Evolutionary conservation across 2,329 filamentous ascomycete species (phyloP), one percentile per base, ranked within the genome.

Genomic region (Incumbomyces delicatus): DNA sequence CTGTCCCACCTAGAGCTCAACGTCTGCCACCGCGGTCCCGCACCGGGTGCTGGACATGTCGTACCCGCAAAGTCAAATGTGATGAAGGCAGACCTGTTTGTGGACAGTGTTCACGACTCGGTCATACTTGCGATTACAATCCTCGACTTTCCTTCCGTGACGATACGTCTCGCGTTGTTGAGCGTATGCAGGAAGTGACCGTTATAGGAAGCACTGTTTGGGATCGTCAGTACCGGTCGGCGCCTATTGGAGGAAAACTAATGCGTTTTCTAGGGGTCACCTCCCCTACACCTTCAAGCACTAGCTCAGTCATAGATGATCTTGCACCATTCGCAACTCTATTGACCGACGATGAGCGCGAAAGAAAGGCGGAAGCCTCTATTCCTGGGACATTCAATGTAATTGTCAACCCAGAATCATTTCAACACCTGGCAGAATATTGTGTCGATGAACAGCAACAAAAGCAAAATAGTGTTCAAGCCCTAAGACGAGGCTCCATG

Each of bases 81-180:
- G 75, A 77, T 57, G 75, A 78, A 60, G 63, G 63, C 34, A 68
- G 71, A 56, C 75, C 74, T 46, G 66, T 66, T 55, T 77, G 75
- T 59, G 73, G 71, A 65, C 75, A 76, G 65, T 79, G 76, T 59
- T 66, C 69, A 27, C 67, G 75, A 45, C 63, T 79, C 17, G 72
- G 74, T 38, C 73, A 77, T 57, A 64, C 66, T 31, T 79, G 76
- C 58, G 76, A 79, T 56, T 80, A 78, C 61, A 72, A 70, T 48
- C 73, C 74, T 13, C 68, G 76, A 39, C 64, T 75, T n/a, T 66
- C 69, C n/a, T 76, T 75, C 56, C 67, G 70, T 51, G 69, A 76
- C 58, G 73, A 75, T 53, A 75, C 73, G n/a, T 60, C 63, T 30
- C 66, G 72, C 43, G 66, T 74, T 30, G 67, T 72, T 49, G 68